These are phyloP conservation scores for Candida yuanshanica DNA, from an alignment of 805 yeast species.

Conservation along the genomic window DNA sequence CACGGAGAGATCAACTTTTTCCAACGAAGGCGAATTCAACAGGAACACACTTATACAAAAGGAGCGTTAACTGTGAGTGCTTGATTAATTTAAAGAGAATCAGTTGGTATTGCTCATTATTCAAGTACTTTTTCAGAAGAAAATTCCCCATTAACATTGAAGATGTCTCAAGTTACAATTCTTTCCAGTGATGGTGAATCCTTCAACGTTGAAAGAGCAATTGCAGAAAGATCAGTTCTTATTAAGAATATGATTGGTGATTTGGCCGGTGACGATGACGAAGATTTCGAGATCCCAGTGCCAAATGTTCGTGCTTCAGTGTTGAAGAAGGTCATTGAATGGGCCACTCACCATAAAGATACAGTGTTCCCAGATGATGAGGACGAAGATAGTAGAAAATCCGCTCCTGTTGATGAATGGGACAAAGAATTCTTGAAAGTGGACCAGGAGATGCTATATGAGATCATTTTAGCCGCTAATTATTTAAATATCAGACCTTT, in stretches of 20 bases:
- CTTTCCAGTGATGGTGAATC: slow-evolving; percentile 78
- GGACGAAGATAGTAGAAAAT: slow-evolving; percentile 77
- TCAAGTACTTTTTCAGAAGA: too few relatives aligned
- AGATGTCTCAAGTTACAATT: slow-evolving; percentile 38
- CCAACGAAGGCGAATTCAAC: too few relatives aligned
- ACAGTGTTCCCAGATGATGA: slow-evolving; percentile 70
- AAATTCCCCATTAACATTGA: too few relatives aligned
- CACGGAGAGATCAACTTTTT: too few relatives aligned
- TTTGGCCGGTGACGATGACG: slow-evolving; percentile 57
- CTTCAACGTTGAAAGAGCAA: slow-evolving; percentile 70
- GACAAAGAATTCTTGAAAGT: slow-evolving; percentile 90
- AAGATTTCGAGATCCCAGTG: slow-evolving; percentile 75
- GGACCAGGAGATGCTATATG: slow-evolving; percentile 86
- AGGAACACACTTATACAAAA: too few relatives aligned
- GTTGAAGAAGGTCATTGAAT: slow-evolving; percentile 84
- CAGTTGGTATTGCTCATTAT: too few relatives aligned
- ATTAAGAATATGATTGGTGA: slow-evolving; percentile 85
- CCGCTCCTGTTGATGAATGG: slow-evolving; percentile 95
- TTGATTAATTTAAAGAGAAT: too few relatives aligned
- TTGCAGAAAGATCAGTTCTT: slow-evolving; percentile 81
- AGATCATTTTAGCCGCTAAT: slow-evolving; percentile 76
- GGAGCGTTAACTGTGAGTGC: too few relatives aligned
- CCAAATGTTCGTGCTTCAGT: slow-evolving; percentile 88
- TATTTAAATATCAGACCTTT: slow-evolving; percentile 70
- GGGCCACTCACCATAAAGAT: slow-evolving; percentile 94